These are phyloP conservation scores for Rhodotorula diobovata DNA, from an alignment of 768 basidiomycete species.

Conservation along the genomic window DNA sequence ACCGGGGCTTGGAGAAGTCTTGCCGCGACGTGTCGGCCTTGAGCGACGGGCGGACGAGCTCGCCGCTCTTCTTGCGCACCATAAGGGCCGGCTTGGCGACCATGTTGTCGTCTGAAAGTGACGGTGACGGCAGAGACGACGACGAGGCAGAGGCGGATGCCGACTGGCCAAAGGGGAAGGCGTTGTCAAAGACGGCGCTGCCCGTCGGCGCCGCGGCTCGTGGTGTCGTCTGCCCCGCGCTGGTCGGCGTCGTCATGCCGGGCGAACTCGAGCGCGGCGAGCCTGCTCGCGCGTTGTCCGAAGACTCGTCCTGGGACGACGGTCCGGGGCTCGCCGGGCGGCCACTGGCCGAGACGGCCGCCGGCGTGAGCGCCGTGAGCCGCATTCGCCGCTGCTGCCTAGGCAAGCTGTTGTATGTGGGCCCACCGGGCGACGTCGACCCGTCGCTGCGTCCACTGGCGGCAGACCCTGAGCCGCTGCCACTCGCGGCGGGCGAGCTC, in stretches of 20 bases:
- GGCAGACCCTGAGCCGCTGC: background rate
- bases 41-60: constrained; percentile 84
- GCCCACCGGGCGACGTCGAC: background rate
- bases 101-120: constrained; percentile 14
- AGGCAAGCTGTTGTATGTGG: constrained; percentile 2
- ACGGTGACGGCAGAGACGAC: background rate
- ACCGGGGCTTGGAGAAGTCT: constrained; percentile 51
- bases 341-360: too few relatives aligned
- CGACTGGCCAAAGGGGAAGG: constrained; percentile 15
- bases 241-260: background rate
- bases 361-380: constrained; percentile 15
- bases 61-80: constrained; percentile 87
- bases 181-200: background rate
- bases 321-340: constrained; percentile 3
- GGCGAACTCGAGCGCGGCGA: background rate
- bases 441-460: background rate
- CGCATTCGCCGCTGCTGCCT: constrained; percentile 9
- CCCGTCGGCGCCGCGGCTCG: background rate
- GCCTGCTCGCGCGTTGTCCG: constrained; percentile 1
- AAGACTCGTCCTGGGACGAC: constrained; percentile 30
- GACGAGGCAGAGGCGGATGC: constrained; percentile 19
- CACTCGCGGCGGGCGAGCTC: background rate
- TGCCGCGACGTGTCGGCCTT: constrained; percentile 58
- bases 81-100: constrained; percentile 49
- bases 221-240: constrained; percentile 4